phyloP scores from a whole-genome alignment of 768 basidiomycete genomes.

The Ramaria rubella region DNA sequence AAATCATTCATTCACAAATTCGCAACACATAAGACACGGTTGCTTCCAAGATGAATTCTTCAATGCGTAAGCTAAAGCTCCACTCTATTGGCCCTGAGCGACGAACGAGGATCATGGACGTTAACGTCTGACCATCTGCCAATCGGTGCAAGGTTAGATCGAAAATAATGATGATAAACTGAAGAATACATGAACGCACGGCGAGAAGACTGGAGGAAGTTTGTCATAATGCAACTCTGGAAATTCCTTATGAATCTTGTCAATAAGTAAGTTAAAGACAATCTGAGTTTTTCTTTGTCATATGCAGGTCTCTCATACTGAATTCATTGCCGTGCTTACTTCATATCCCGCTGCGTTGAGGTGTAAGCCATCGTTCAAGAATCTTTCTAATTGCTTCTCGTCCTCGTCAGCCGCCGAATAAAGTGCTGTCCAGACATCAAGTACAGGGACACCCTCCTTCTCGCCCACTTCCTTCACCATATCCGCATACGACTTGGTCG shows the following conservation, averaged over 20 bases:
- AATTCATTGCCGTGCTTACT: slow-evolving; percentile 40
- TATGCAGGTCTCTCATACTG: not conserved
- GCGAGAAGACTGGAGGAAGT: slow-evolving; percentile 49
- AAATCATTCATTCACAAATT: no score
- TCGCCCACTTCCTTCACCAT: slow-evolving; percentile 57
- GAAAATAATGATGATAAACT: not conserved
- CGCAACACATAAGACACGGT: no score
- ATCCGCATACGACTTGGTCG: slow-evolving; percentile 62
- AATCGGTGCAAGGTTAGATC: not conserved
- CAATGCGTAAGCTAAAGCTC: not conserved
- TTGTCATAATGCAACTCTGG: slow-evolving; percentile 67
- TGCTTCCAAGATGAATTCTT: no score
- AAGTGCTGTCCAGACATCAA: slow-evolving; percentile 71
- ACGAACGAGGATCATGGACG: not conserved
- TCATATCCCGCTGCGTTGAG: slow-evolving; percentile 70
- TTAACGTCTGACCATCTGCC: slow-evolving; percentile 1
- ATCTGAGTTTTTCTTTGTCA: slow-evolving; percentile 36
- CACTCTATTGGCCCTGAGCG: not conserved
- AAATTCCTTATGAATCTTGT: slow-evolving; percentile 48
- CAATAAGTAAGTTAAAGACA: slow-evolving; percentile 55
- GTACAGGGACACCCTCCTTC: slow-evolving; percentile 49
- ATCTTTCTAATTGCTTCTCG: slow-evolving; percentile 44
- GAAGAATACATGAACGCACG: slow-evolving; percentile 40
- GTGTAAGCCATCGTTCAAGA: slow-evolving; percentile 74
- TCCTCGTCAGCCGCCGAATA: slow-evolving; percentile 66